A percentile compares a stretch with the other conserved stretches of the same genome.
Evolutionary conservation across 177 flowering plant genomes (phyloP).

Genomic region (Vitis hybrid): DNA sequence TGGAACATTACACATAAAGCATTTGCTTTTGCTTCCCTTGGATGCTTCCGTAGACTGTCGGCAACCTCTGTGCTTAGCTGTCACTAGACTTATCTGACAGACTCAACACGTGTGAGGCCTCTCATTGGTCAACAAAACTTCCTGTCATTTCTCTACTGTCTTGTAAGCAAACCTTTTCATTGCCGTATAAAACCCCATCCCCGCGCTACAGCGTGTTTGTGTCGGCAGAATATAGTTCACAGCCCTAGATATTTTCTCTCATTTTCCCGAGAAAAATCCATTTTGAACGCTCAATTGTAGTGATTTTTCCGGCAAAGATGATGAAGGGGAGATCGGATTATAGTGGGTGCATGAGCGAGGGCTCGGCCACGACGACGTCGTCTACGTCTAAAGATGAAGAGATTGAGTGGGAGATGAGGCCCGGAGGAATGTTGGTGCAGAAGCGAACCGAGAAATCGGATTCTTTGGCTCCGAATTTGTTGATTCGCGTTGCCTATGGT

Average conservation of each 20-base stretch:
- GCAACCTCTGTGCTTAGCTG: constrained; percentile 32
- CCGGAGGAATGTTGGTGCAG: constrained; percentile 82
- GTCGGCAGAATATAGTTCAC: constrained; percentile 21
- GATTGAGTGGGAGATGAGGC: constrained; percentile 64
- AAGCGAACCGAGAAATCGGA: constrained; percentile 32
- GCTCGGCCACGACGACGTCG: constrained; percentile 17
- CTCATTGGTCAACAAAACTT: constrained; percentile 12
- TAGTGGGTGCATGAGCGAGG: constrained; percentile 19
- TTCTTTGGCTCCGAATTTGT: constrained; percentile 21
- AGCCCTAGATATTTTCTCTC: constrained; percentile 4
- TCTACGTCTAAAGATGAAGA: constrained; percentile 23
- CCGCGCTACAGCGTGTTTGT: constrained; percentile 11
- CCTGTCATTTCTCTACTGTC: constrained; percentile 1
- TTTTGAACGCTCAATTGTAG: no score
- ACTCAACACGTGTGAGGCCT: constrained; percentile 9
- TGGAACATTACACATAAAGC: not conserved
- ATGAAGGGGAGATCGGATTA: constrained; percentile 27
- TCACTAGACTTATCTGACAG: constrained; percentile 7
- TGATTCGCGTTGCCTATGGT: constrained; percentile 44
- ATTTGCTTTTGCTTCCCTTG: constrained; percentile 2
- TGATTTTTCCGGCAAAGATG: constrained; percentile 9
- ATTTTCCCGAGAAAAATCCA: constrained; percentile 12
- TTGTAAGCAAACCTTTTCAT: not conserved
- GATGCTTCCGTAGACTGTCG: constrained; percentile 27
- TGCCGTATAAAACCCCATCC: constrained; percentile 1